Base-by-base conservation (phyloP, 2,329 filamentous ascomycete species). In the Ophidiomyces ophidiicola region DNA sequence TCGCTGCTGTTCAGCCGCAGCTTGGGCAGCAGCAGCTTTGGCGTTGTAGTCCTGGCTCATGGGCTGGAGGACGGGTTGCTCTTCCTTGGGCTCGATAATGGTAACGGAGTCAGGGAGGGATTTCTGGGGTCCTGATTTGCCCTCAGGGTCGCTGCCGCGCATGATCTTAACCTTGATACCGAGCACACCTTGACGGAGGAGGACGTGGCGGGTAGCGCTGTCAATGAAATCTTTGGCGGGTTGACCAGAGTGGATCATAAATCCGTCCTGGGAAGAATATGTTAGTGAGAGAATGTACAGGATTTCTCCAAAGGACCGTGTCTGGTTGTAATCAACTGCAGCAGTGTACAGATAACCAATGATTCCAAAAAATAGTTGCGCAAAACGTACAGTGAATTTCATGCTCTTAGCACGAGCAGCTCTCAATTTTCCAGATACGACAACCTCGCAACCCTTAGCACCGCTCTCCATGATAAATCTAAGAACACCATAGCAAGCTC, bases 131-230 rank as follows among this genome's bases (percentile, higher is more conserved):
- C 90, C 86, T 60, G 85, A 79, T 81, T 98, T 98, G 80, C 90
- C 90, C 72, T 96, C 86, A 67, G 90, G 90, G 75, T 98, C 90
- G 58, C 85, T 90, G 65, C 90, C 90, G 68, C 92, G 87, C 90
- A 98, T 98, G 74, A 98, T 98, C 87, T 98, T 98, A 71, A 98
- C 90, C 80, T 98, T 98, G 76, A 98, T 98, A 74, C 90, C 90
- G 54, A 98, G 76, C 54, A 98, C 90, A 83, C 90, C 90, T 77
- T 98, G 90, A 72, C 92, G 84, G 69, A 98, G 87, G 55, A 98
- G 86, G 60, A 98, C 90, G 84, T 98, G 90, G 60, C 90, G 90
- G 62, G 90, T 96, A 58, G 92, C 92, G 61, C 72, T 77, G 77
- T 98, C 90, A 68, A 98, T 98, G 76, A 98, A 98, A 74, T 98